Evolutionary conservation across 768 basidiomycete genomes (phyloP), one percentile per base, ranked within the genome.

Genomic region (Dioszegia crocea): DNA sequence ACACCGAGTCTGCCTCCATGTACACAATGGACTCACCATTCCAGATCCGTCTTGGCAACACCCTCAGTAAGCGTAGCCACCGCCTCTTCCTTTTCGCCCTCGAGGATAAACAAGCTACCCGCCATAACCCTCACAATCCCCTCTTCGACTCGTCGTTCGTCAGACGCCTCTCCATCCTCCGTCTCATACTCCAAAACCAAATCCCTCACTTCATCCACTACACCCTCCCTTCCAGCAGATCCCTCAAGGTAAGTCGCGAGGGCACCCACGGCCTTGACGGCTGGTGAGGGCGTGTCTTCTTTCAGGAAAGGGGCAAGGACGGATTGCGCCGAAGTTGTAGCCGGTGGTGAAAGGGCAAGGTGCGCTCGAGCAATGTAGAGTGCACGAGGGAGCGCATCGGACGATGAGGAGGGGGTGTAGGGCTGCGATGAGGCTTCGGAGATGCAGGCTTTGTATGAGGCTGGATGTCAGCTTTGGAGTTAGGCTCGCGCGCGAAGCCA

Each of bases 31-130:
- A 83, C 89, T 67, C 76, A 93, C 91, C 89, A 88, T 81, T 97
- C 92, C 36, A 91, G 82, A 66, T 89, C 88, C 62, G 86, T 83
- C 30, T 84, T 84, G 47, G 85, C 86, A 5, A 83, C 73, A 41
- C 83, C 82, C 10, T 79, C 83, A 8, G 86, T 85, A 30, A 97
- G 81, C 0, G 89, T 92, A 77, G 94, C 92, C 24, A 96, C 79
- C 1, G 91, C 92, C 78, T 97, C 92, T 76, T 96, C 92, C 11
- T 88, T 78, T 78, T 96, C 92, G 1, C 86, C 87, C 16, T 88
- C 88, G 31, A 84, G 80, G 16, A 86, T 83, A 75, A 94, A 94
- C 0, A 90, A 89, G 12, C 87, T 90, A n/a, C 86, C 91, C 29
- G 89, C 89, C 19, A 90, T 78, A 27, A 89, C 88, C 53, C 85